Evolutionary conservation across 768 basidiomycete genomes (phyloP).

Genomic region (Termitomyces sp.): DNA sequence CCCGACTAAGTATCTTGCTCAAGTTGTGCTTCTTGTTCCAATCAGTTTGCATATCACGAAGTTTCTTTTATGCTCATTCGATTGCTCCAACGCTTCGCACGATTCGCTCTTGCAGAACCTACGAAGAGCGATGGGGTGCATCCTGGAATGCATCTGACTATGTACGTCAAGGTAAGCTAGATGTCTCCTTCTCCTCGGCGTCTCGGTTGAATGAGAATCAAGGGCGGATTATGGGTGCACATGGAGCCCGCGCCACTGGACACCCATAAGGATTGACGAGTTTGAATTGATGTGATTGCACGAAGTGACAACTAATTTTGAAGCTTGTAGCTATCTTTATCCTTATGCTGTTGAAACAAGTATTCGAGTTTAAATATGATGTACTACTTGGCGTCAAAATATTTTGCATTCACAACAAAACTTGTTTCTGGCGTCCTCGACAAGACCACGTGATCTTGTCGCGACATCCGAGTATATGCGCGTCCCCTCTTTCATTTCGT

Average conservation of each 20-base stretch:
- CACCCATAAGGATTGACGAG: not conserved
- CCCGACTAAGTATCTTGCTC: not conserved
- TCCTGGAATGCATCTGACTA: constrained; percentile 45
- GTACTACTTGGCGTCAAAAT: too few relatives aligned
- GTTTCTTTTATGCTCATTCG: constrained; percentile 57
- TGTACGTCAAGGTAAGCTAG: constrained; percentile 37
- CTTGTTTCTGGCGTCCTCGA: too few relatives aligned
- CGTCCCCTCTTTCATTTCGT: too few relatives aligned
- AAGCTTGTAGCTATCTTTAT: not conserved
- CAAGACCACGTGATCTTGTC: too few relatives aligned
- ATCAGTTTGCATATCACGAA: constrained; percentile 62
- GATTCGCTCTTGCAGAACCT: constrained; percentile 36
- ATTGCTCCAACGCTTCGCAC: constrained; percentile 49
- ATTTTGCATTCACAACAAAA: too few relatives aligned
- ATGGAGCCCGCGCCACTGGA: constrained; percentile 22
- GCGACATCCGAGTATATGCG: too few relatives aligned
- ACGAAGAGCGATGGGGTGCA: constrained; percentile 42
- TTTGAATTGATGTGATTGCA: not conserved
- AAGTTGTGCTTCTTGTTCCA: not conserved
- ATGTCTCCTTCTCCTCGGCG: not conserved
- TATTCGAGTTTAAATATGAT: not conserved
- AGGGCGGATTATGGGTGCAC: constrained; percentile 31
- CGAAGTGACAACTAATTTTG: too few relatives aligned
- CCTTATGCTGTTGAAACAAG: not conserved
- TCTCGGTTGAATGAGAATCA: not conserved